Percentiles rank a stretch among this genome's conserved stretches.
Conservation (phyloP, 1,284 basidiomycete genomes). For the Sphagnurus paluster region DNA sequence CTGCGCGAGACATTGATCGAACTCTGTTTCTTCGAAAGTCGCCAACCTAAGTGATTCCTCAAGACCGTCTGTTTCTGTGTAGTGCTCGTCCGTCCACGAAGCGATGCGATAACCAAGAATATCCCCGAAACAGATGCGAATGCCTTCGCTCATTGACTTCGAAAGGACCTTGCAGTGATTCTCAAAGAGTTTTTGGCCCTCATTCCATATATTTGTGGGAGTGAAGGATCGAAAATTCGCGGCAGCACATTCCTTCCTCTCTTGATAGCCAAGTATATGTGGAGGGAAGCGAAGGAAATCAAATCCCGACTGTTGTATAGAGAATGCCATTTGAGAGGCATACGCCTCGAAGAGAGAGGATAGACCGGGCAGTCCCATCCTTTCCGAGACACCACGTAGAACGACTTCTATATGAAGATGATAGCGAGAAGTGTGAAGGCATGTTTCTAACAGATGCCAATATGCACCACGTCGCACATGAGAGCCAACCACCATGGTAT, state of each 20-base stretch:
- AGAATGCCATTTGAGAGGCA: conserved; percentile 73
- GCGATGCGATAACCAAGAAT: conserved; percentile 66
- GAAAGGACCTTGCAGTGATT: conserved; percentile 66
- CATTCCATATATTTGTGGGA: conserved; percentile 55
- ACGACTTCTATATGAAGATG: conserved; percentile 65
- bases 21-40: conserved; percentile 31
- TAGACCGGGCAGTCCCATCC: conserved; percentile 70
- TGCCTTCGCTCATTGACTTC: conserved; percentile 50
- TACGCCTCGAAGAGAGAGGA: conserved; percentile 78
- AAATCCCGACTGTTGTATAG: conserved; percentile 49
- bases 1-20: conserved; percentile 39
- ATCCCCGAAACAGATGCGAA: conserved; percentile 69
- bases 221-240: conserved; percentile 64
- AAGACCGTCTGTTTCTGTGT: conserved; percentile 28
- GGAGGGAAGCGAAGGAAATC: conserved; percentile 71
- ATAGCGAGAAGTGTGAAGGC: conserved; percentile 47
- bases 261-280: conserved; percentile 69
- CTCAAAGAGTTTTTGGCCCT: conserved; percentile 52
- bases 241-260: conserved; percentile 59
- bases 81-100: conserved; percentile 39
- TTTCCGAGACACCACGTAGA: conserved; percentile 60
- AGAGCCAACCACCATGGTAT: conserved; percentile 83
- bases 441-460: conserved; percentile 83
- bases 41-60: conserved; percentile 39
- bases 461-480: conserved; percentile 83